Evolutionary conservation across 192 early-diverging fungal species (phyloP).

Genomic region (Coemansia erecta): DNA sequence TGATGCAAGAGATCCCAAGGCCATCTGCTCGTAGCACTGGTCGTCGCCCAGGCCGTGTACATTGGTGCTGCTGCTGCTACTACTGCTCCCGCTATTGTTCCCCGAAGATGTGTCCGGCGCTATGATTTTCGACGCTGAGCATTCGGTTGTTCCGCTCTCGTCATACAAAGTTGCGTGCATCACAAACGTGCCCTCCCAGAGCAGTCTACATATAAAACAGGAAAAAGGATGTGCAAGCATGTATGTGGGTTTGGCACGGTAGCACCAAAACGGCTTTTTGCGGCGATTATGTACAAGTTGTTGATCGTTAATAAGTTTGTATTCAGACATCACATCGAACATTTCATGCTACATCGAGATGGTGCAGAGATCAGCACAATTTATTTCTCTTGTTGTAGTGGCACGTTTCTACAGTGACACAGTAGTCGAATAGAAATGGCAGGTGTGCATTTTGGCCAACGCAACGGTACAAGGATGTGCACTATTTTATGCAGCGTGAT

Average conservation of each 20-base stretch:
- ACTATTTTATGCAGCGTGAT: neutral
- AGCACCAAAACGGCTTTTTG: too few relatives aligned
- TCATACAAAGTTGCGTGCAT: slow-evolving; percentile 35
- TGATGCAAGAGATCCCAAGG: slow-evolving; percentile 18
- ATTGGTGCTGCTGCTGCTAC: slow-evolving; percentile 1
- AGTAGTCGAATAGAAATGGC: neutral
- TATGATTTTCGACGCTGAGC: neutral
- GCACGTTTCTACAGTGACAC: neutral
- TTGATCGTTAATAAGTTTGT: too few relatives aligned
- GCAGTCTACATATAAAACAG: slow-evolving; percentile 15
- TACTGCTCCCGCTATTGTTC: too few relatives aligned
- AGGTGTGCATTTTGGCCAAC: neutral
- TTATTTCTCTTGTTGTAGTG: neutral
- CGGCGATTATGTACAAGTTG: too few relatives aligned
- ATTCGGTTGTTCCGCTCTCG: slow-evolving; percentile 23
- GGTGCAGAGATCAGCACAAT: slow-evolving; percentile 3
- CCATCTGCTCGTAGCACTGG: neutral
- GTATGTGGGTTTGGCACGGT: neutral
- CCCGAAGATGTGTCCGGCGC: neutral
- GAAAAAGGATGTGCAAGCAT: neutral
- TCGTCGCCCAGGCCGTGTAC: neutral
- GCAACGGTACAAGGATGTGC: neutral
- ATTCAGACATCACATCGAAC: too few relatives aligned
- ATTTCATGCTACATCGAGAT: neutral
- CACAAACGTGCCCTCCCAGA: slow-evolving; percentile 20